Evolutionary conservation across 2,329 filamentous ascomycete species (phyloP), one percentile per base, ranked within the genome.

Genomic region (Dactylella cylindrospora): DNA sequence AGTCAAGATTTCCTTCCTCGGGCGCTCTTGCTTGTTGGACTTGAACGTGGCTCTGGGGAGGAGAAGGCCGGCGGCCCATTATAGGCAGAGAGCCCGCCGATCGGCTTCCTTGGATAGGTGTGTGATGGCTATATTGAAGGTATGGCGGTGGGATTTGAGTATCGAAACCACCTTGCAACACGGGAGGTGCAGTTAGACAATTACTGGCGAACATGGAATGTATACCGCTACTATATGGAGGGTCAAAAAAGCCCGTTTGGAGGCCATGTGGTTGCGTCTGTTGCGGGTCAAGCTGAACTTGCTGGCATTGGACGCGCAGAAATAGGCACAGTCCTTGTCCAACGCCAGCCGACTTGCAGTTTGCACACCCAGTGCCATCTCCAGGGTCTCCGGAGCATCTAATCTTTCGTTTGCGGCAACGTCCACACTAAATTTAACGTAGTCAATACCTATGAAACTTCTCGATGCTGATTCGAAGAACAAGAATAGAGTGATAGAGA

Each of bases 321-420:
- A 95, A 96, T 54, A 84, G 81, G 71, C 91, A 96, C 4, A 79
- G 70, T 2, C 67, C 71, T 45, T 75, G 76, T 17, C 84, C 80
- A 20, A 80, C 76, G 9, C 86, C 85, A 46, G 90, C 85, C 64
- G 78, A 82, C 69, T 83, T 85, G 76, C 91, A 97, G 72, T 90
- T 95, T 8, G 80, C 77, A 73, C 91, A 97, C n/a, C 84, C 83
- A 31, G 77, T 75, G n/a, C 85, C 86, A 69, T 85, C 82, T 25
- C 86, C 86, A 26, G 80, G 78, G 71, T 95, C 89, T 35, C 91
- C 91, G 70, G 87, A 95, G 75, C 91, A 97, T 68, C 88, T 85
- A 69, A 97, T 97, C 77, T 97, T 97, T 59, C 91, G 82, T 75
- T 91, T 90, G 62, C 91, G 83, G 74, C 91, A 97, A 67, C 91